Conservation (phyloP, 148 eudicot genomes). For the Pouteria glomerata region DNA sequence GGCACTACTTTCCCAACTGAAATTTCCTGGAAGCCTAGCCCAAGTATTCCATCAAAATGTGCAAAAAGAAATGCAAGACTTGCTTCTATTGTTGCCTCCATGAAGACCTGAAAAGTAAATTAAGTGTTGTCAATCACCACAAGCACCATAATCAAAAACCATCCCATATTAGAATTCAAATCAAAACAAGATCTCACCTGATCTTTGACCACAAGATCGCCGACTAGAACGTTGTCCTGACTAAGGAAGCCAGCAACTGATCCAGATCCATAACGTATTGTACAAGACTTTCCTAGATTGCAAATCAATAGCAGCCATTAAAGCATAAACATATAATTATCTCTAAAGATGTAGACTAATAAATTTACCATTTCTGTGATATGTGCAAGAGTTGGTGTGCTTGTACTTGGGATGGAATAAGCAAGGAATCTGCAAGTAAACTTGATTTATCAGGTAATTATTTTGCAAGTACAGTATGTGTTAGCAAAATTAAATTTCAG, state of each 20-base stretch:
- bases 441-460: conserved; percentile 4
- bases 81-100: conserved; percentile 69
- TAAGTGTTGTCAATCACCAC: not conserved
- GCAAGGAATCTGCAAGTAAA: conserved; percentile 66
- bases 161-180: not conserved
- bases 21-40: conserved; percentile 84
- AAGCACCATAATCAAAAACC: not conserved
- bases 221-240: conserved; percentile 65
- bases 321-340: not conserved
- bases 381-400: conserved; percentile 59
- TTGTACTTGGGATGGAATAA: conserved; percentile 69
- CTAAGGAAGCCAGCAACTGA: conserved; percentile 73
- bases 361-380: conserved; percentile 51
- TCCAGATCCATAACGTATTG: conserved; percentile 63
- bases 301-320: conserved; percentile 2
- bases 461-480: not conserved
- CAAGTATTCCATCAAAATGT: conserved; percentile 79
- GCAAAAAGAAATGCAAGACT: conserved; percentile 52
- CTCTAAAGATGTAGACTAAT: not conserved
- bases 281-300: conserved; percentile 46
- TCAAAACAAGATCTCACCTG: conserved; percentile 41
- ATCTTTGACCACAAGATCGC: conserved; percentile 60
- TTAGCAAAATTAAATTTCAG: not conserved
- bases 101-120: conserved; percentile 44
- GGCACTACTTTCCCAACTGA: conserved; percentile 68